Percentiles rank a stretch among this genome's conserved stretches.
These are phyloP conservation scores for Trametes cinnabarina DNA, from an alignment of 768 basidiomycete genomes.

Conservation along the genomic window DNA sequence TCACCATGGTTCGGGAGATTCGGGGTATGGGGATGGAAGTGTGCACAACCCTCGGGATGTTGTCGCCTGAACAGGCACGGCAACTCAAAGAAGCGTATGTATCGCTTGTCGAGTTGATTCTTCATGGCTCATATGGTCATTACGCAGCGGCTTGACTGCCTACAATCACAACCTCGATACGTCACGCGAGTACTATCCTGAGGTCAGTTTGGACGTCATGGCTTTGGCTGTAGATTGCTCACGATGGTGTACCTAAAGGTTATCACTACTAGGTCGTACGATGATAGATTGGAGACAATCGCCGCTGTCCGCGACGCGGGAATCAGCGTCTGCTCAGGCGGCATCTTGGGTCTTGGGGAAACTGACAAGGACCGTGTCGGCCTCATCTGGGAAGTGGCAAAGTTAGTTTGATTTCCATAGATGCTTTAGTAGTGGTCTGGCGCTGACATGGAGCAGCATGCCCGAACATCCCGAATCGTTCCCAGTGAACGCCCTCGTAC, in stretches of 20 bases:
- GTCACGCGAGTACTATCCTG: constrained; percentile 93
- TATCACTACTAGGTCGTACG: constrained; percentile 92
- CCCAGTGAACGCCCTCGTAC: constrained; percentile 96
- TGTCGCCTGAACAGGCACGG: constrained; percentile 87
- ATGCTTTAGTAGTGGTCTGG: neutral
- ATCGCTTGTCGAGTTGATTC: neutral
- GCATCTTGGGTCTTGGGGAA: constrained; percentile 94
- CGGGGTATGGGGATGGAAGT: constrained; percentile 99
- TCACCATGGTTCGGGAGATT: constrained; percentile 88
- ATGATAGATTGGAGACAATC: constrained; percentile 90
- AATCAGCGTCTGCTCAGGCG: constrained; percentile 96
- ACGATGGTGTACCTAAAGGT: constrained; percentile 50
- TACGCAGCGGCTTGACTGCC: constrained; percentile 79
- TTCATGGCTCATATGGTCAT: constrained; percentile 6
- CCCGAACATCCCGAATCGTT: constrained; percentile 98
- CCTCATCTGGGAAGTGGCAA: constrained; percentile 90
- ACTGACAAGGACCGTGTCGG: constrained; percentile 87
- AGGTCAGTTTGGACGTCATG: constrained; percentile 44
- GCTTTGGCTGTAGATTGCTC: neutral
- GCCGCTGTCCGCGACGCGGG: constrained; percentile 89
- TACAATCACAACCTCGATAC: constrained; percentile 99
- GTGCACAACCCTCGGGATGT: constrained; percentile 97
- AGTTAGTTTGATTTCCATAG: constrained; percentile 50
- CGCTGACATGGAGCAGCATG: constrained; percentile 51
- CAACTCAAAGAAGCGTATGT: constrained; percentile 90